phyloP scores from a whole-genome alignment of 805 yeast species.

The Lipomyces kockii region DNA sequence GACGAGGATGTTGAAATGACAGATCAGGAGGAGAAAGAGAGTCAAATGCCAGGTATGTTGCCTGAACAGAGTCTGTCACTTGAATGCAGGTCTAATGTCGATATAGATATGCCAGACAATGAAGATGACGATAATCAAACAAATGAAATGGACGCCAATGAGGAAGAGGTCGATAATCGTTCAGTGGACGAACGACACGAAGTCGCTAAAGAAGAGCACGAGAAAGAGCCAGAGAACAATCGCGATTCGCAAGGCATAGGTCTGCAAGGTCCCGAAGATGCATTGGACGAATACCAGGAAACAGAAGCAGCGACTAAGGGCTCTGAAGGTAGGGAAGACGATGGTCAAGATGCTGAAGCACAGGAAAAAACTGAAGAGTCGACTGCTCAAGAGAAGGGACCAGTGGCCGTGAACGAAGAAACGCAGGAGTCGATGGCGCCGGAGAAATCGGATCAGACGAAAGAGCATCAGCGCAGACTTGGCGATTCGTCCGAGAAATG shows the following conservation, averaged over 20 bases:
- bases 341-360: slow-evolving; percentile 27
- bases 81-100: not conserved
- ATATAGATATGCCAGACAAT: not conserved
- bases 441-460: slow-evolving; percentile 3
- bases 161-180: slow-evolving; percentile 38
- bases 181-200: slow-evolving; percentile 43
- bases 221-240: slow-evolving; percentile 47
- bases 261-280: slow-evolving; percentile 79
- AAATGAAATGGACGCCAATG: slow-evolving; percentile 37
- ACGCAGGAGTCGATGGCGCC: not conserved
- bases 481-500: slow-evolving; percentile 93
- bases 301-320: slow-evolving; percentile 61
- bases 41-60: slow-evolving; percentile 10
- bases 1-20: slow-evolving; percentile 38
- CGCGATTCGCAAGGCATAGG: slow-evolving; percentile 64
- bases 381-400: slow-evolving; percentile 16
- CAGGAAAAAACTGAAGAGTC: slow-evolving; percentile 19
- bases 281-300: slow-evolving; percentile 57
- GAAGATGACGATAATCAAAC: slow-evolving; percentile 40
- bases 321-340: slow-evolving; percentile 47
- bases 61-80: not conserved
- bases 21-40: slow-evolving; percentile 41
- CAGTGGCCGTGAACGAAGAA: slow-evolving; percentile 14
- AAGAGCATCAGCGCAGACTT: slow-evolving; percentile 63
- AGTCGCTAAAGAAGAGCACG: slow-evolving; percentile 40